phyloP scores from a whole-genome alignment of 1,284 basidiomycete species.

The Cerioporus squamosus region DNA sequence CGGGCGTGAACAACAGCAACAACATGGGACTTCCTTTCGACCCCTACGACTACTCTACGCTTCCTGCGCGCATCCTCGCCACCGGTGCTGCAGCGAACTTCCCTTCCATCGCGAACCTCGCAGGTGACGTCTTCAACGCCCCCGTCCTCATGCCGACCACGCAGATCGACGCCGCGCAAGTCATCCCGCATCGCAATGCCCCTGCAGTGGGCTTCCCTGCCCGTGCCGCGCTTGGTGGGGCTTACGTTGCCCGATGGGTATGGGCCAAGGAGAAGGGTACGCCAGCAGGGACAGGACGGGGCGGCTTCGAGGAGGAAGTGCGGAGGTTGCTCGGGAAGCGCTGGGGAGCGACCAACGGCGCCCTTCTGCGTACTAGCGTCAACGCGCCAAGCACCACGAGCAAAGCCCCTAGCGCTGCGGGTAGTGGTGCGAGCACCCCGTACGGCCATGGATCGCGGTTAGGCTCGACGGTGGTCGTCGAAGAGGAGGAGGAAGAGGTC shows the following conservation, averaged over 20 bases:
- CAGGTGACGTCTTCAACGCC: constrained; percentile 80
- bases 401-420: constrained; percentile 43
- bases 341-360: constrained; percentile 66
- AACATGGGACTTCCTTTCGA: constrained; percentile 73
- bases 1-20: constrained; percentile 32
- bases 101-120: constrained; percentile 77
- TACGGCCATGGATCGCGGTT: constrained; percentile 53
- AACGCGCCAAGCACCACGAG: constrained; percentile 42
- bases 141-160: constrained; percentile 72
- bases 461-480: constrained; percentile 63
- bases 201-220: constrained; percentile 69
- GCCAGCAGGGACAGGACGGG: constrained; percentile 45
- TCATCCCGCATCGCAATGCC: constrained; percentile 72
- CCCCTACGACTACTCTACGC: constrained; percentile 67
- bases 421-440: constrained; percentile 65
- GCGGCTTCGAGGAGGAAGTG: constrained; percentile 79
- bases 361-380: constrained; percentile 59
- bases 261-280: constrained; percentile 67
- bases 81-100: constrained; percentile 83
- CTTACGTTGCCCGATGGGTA: constrained; percentile 80
- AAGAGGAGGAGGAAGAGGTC: constrained; percentile 77
- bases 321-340: constrained; percentile 67
- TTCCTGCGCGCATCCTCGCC: constrained; percentile 66
- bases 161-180: constrained; percentile 74
- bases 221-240: constrained; percentile 69